These are phyloP conservation scores for Pleoardoris graminearum DNA, from an alignment of 2,329 filamentous ascomycete genomes.

Conservation along the genomic window DNA sequence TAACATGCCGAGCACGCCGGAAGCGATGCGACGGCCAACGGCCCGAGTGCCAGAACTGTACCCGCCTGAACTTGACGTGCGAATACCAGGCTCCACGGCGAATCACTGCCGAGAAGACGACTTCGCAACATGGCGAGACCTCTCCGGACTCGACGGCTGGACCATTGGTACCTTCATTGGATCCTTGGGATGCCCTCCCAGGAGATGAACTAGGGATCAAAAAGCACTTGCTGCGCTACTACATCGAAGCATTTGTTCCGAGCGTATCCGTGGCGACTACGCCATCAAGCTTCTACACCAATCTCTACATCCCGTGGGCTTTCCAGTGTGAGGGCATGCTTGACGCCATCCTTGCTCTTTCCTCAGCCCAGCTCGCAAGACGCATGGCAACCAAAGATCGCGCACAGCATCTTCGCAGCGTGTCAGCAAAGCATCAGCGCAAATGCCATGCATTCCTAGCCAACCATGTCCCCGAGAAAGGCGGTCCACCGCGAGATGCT, in stretches of 20 bases:
- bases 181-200: conserved; percentile 37
- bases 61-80: conserved; percentile 40
- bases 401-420: conserved; percentile 31
- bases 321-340: conserved; percentile 41
- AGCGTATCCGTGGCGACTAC: conserved; percentile 43
- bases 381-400: conserved; percentile 31
- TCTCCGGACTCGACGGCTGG: conserved; percentile 21
- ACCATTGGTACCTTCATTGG: conserved; percentile 26
- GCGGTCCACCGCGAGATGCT: conserved; percentile 30
- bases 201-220: conserved; percentile 28
- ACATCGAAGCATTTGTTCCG: conserved; percentile 41
- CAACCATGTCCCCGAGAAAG: conserved; percentile 31
- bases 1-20: conserved; percentile 40
- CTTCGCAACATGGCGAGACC: conserved; percentile 11
- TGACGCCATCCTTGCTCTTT: conserved; percentile 41
- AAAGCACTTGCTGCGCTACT: conserved; percentile 40
- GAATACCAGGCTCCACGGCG: conserved; percentile 41
- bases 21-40: conserved; percentile 42
- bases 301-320: conserved; percentile 43
- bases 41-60: conserved; percentile 41
- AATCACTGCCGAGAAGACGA: conserved; percentile 17
- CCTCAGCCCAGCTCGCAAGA: conserved; percentile 40
- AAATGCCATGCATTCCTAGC: conserved; percentile 40
- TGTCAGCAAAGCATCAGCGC: conserved; percentile 38
- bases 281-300: conserved; percentile 42